Evolutionary conservation across 495 filamentous ascomycete genomes (phyloP), one percentile per base, ranked within the genome.

Genomic region (Penicillium bialowiezense): DNA sequence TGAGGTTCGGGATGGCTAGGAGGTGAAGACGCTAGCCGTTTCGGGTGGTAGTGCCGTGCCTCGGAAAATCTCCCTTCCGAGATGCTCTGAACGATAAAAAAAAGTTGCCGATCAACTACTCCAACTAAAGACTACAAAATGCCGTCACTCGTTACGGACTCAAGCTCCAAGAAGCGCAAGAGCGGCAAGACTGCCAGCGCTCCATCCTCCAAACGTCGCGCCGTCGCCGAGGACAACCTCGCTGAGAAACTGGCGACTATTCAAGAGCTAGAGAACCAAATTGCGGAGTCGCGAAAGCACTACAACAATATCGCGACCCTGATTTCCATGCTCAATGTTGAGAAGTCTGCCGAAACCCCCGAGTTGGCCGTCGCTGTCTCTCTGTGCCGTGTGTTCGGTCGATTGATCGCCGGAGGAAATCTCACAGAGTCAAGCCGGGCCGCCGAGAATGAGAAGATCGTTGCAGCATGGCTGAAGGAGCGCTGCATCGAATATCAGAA

Each of bases 221-320:
- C 68, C 42, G 62, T 68, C 23, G 63, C 60, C 38, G 64, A 70
- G 50, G 64, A 69, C 29, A 59, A 69, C 41, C 64, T 71, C 52
- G 66, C 79, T 48, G 73, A 80, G 62, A 65, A 64, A 8, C 72
- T 81, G 59, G 70, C 76, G 40, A 75, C 80, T 41, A 84, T 93
- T 47, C 66, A 85, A 44, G 61, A 77, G 14, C 81, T 95, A 18
- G 90, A 95, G 71, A 72, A 78, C 50, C 83, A 90, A 52, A 87
- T 95, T 39, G 75, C 86, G 48, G 83, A 91, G 64, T 95, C 90
- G 20, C 86, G 84, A 50, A 88, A 88, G 63, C 77, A 96, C 65
- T 96, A 93, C 76, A 97, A 98, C 73, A 90, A 93, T 56, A 95
- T 97, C 59, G 83, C 84, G 7, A 83, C 74, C 1, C 68, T 97